Evolutionary conservation across 208 protist species (phyloP), one percentile per base, ranked within the genome.

Genomic region (Crithidia thermophila): DNA sequence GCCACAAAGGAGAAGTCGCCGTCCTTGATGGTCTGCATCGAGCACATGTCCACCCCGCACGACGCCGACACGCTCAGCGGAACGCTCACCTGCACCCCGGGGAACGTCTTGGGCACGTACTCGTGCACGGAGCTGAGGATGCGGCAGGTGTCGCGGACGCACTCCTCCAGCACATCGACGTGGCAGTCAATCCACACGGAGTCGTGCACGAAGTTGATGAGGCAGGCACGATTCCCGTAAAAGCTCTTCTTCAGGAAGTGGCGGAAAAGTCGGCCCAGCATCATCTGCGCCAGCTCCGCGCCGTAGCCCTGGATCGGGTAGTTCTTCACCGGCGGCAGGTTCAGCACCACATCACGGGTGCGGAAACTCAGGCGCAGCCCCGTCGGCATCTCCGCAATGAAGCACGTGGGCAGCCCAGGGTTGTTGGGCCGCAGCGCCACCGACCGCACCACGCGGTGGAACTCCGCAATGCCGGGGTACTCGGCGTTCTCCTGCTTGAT

Each of bases 131-230:
- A 77, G 59, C 68, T 77, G 21, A 96, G 65, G 39, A 88, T 85
- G 49, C 59, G 53, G 25, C 70, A 75, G n/a, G 86, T 87, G 36
- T 93, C 87, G 8, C 55, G 66, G 10, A 90, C 80, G 23, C 85
- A 88, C 74, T 88, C 56, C 59, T 80, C 51, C 21, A 93, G 74
- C 25, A 94, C 88, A 51, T 88, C 80, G 13, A 90, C 71, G 42
- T 96, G 91, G 62, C 88, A 96, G 65, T 96, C 91, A 9, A 96
- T 65, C 91, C 91, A 96, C 16, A 96, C 78, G 6, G 91, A 93
- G 76, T 96, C 91, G 75, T 96, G 91, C 42, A 96, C 91, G 72
- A 94, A 94, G 65, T 96, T 96, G 60, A 82, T 84, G 34, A 96
- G 72, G 58, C 80, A 84, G 8, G 86, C 91, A 14, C 77, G 75